Evolutionary conservation across 352 stramenopile species (phyloP).

Genomic region (Globisporangium uncinulatum): DNA sequence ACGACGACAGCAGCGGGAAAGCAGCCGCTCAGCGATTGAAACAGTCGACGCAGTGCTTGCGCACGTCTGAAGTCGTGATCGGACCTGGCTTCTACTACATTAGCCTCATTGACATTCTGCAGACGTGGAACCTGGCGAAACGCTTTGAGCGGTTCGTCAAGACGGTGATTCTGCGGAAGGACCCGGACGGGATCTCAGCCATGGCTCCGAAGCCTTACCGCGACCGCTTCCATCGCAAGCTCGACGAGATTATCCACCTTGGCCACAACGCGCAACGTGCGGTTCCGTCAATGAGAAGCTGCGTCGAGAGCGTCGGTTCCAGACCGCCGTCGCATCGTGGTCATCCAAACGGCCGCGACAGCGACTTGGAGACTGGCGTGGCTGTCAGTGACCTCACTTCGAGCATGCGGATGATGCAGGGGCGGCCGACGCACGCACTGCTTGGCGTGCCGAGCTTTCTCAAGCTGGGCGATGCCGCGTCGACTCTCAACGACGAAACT

Average conservation of each 20-base stretch:
- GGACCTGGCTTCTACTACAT: conserved; percentile 85
- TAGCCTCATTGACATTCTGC: conserved; percentile 83
- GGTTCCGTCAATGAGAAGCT: conserved; percentile 12
- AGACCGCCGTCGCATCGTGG: too few species aligned
- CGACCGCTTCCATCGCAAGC: conserved; percentile 59
- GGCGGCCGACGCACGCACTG: conserved; percentile 1
- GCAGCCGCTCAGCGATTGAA: conserved; percentile 23
- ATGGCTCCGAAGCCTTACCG: conserved; percentile 65
- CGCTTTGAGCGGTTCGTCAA: conserved; percentile 75
- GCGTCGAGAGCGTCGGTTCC: neutral
- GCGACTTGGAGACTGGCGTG: neutral
- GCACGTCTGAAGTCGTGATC: conserved; percentile 71
- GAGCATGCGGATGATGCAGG: conserved; percentile 2
- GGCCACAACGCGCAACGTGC: conserved; percentile 39
- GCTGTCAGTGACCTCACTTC: neutral
- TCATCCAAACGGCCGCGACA: too few species aligned
- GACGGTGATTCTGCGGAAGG: conserved; percentile 50
- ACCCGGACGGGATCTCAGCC: conserved; percentile 69
- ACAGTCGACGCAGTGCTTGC: conserved; percentile 58
- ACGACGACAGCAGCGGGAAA: too few species aligned
- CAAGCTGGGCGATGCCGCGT: neutral
- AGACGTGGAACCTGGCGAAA: conserved; percentile 74
- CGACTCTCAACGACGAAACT: too few species aligned
- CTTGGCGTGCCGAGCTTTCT: conserved; percentile 2
- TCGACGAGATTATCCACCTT: conserved; percentile 74